Evolutionary conservation across 1,139 yeast species (phyloP).

Genomic region (Scheffersomyces stambukii): DNA sequence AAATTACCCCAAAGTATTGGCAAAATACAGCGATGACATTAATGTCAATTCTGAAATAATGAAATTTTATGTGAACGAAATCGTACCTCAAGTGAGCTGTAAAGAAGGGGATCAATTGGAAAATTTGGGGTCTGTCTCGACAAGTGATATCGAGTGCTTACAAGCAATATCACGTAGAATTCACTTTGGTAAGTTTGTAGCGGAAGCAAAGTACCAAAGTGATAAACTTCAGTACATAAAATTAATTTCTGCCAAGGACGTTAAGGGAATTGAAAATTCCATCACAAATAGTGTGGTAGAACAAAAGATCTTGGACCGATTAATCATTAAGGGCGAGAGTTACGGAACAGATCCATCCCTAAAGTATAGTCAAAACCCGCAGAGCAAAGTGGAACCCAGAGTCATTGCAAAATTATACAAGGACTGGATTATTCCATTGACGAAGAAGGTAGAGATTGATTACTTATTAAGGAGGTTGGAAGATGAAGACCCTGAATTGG

Average conservation of each 20-base stretch:
- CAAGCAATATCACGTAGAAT: constrained; percentile 91
- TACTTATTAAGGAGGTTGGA: constrained; percentile 81
- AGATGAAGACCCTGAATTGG: constrained; percentile 32
- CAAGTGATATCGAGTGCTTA: constrained; percentile 78
- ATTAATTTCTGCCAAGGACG: constrained; percentile 63
- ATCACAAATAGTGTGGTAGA: constrained; percentile 90
- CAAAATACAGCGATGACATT: constrained; percentile 67
- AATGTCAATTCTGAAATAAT: constrained; percentile 71
- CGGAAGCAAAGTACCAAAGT: constrained; percentile 81
- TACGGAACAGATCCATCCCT: constrained; percentile 89
- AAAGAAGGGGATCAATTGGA: constrained; percentile 74
- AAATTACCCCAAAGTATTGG: constrained; percentile 74
- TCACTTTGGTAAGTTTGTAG: constrained; percentile 96
- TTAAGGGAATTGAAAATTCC: constrained; percentile 68
- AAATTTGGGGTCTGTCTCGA: constrained; percentile 82
- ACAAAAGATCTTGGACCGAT: constrained; percentile 71
- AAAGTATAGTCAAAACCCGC: constrained; percentile 61
- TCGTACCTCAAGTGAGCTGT: constrained; percentile 72
- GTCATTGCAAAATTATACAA: constrained; percentile 77
- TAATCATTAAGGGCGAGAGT: constrained; percentile 72
- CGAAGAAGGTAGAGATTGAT: constrained; percentile 92
- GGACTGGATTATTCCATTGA: constrained; percentile 86
- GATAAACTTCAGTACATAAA: constrained; percentile 62
- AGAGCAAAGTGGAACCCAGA: constrained; percentile 78
- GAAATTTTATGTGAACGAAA: constrained; percentile 59